Conservation (phyloP, 192 early-diverging fungal species). For the Nowakowskiella sp. region DNA sequence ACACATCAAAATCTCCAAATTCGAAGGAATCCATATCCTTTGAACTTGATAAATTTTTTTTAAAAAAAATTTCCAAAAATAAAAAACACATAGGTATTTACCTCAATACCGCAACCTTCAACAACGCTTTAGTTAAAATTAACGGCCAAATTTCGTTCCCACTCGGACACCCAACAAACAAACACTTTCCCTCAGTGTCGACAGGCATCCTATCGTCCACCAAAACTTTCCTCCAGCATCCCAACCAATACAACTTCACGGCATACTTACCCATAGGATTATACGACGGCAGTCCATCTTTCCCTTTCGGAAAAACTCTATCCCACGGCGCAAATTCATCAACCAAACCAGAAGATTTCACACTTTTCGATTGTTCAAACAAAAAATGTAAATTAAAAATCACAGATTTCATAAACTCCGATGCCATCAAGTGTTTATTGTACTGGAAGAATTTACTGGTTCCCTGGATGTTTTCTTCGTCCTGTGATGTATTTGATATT, state of each 20-base stretch:
- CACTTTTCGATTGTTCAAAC: conserved; percentile 36
- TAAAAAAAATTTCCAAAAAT: conserved; percentile 10
- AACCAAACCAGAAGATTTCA: conserved; percentile 13
- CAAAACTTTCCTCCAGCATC: conserved; percentile 49
- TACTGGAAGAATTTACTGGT: conserved; percentile 44
- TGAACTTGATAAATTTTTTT: conserved; percentile 23
- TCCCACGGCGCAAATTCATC: conserved; percentile 54
- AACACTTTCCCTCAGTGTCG: conserved; percentile 39
- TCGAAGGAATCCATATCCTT: too few species aligned
- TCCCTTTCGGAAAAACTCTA: conserved; percentile 50
- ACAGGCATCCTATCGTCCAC: conserved; percentile 57
- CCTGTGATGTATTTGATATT: conserved; percentile 11
- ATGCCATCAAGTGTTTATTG: conserved; percentile 40
- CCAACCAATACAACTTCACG: conserved; percentile 56
- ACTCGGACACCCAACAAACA: conserved; percentile 27
- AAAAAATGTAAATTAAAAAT: conserved; percentile 40
- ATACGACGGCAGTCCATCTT: conserved; percentile 51
- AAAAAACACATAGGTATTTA: conserved; percentile 7
- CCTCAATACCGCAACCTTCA: conserved; percentile 48
- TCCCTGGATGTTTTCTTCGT: conserved; percentile 26
- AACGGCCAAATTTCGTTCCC: conserved; percentile 50
- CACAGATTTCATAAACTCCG: conserved; percentile 40
- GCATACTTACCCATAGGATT: conserved; percentile 51
- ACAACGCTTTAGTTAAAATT: conserved; percentile 47
- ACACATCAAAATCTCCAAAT: conserved; percentile 44